phyloP scores from a whole-genome alignment of 768 basidiomycete genomes.

The Mycena filopes region DNA sequence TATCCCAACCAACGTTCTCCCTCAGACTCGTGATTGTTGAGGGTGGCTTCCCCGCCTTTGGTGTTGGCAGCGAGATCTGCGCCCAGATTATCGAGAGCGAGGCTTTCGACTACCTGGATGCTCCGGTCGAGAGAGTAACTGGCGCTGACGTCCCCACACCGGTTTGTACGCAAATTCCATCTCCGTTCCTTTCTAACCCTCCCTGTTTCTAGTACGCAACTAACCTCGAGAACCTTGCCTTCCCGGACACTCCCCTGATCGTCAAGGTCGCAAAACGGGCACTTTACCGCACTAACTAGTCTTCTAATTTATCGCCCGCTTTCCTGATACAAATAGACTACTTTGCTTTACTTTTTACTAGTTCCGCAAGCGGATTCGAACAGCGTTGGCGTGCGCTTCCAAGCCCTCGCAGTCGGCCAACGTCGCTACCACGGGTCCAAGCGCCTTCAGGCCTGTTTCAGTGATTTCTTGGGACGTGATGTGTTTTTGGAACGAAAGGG shows the following conservation, averaged over 20 bases:
- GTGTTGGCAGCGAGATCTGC: slow-evolving; percentile 98
- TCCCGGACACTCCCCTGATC: slow-evolving; percentile 93
- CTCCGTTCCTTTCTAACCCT: slow-evolving; percentile 4
- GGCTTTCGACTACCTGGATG: slow-evolving; percentile 98
- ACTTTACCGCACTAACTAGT: slow-evolving; percentile 87
- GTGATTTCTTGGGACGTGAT: slow-evolving; percentile 97
- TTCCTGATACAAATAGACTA: slow-evolving; percentile 31
- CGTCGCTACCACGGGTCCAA: slow-evolving; percentile 90
- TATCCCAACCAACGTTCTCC: slow-evolving; percentile 13
- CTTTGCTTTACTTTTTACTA: slow-evolving; percentile 31
- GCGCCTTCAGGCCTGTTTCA: slow-evolving; percentile 71
- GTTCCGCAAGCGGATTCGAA: slow-evolving; percentile 77
- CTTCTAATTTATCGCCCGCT: slow-evolving; percentile 19
- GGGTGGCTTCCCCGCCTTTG: slow-evolving; percentile 98
- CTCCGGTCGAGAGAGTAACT: slow-evolving; percentile 96
- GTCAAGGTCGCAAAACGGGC: slow-evolving; percentile 95
- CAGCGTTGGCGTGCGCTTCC: slow-evolving; percentile 95
- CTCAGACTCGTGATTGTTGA: slow-evolving; percentile 90
- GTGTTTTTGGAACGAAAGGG: slow-evolving; percentile 97
- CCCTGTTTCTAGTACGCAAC: slow-evolving; percentile 76
- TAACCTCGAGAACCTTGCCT: slow-evolving; percentile 88
- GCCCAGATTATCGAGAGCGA: slow-evolving; percentile 98
- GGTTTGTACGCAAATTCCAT: slow-evolving; percentile 55
- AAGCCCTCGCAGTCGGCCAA: slow-evolving; percentile 96
- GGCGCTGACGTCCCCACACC: slow-evolving; percentile 99